Conservation (phyloP, 768 basidiomycete genomes). For the Phaeolepiota aurea region DNA sequence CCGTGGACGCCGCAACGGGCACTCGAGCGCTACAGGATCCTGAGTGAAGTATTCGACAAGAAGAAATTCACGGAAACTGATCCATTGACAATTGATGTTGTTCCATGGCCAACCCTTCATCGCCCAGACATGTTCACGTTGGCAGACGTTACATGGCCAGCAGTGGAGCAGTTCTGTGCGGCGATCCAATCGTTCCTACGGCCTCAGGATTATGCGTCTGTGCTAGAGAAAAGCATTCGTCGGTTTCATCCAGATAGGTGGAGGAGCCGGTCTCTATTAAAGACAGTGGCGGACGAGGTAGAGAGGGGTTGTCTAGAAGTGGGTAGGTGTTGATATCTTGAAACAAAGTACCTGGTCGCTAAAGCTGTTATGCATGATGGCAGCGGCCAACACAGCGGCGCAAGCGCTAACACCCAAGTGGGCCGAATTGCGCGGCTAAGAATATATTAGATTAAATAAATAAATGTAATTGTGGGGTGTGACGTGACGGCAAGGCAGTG, state of each 20-base stretch:
- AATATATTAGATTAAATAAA: slow-evolving; percentile 4
- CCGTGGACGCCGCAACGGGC: slow-evolving; percentile 61
- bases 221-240: slow-evolving; percentile 64
- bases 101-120: slow-evolving; percentile 73
- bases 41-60: slow-evolving; percentile 57
- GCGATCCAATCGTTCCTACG: slow-evolving; percentile 44
- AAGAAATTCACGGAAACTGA: slow-evolving; percentile 43
- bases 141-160: slow-evolving; percentile 62
- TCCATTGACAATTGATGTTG: slow-evolving; percentile 48
- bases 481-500: too few relatives aligned
- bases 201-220: slow-evolving; percentile 49
- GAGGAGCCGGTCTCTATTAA: slow-evolving; percentile 58
- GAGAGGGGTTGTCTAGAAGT: slow-evolving; percentile 57
- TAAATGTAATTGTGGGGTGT: too few relatives aligned
- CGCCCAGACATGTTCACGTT: slow-evolving; percentile 42
- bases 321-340: slow-evolving; percentile 29
- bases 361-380: too few relatives aligned
- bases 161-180: slow-evolving; percentile 66
- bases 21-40: slow-evolving; percentile 56
- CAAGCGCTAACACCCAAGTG: slow-evolving; percentile 69
- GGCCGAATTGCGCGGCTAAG: slow-evolving; percentile 28
- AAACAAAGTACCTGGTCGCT: too few relatives aligned
- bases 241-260: slow-evolving; percentile 80
- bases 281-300: slow-evolving; percentile 46
- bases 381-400: slow-evolving; percentile 55